Evolutionary conservation across 108 stramenopile species (phyloP).

Genomic region (Nitzschia sp.): DNA sequence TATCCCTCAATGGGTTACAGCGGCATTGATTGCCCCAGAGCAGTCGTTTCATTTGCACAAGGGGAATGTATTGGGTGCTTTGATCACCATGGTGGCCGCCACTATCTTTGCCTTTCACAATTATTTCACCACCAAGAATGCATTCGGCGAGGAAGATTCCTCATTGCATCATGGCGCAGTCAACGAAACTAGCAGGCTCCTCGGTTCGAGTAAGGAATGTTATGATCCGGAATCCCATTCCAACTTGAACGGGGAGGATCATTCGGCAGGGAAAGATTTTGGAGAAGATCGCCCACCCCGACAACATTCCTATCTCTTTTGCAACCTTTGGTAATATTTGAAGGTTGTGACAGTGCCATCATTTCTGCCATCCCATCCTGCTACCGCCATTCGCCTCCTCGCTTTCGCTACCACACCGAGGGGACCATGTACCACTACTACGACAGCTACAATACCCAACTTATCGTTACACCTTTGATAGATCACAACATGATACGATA

Average conservation of each 20-base stretch:
- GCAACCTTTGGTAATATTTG: not conserved
- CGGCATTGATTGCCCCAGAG: conserved; percentile 8
- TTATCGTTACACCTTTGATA: too few species aligned
- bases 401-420: too few species aligned
- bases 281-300: not conserved
- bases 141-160: too few species aligned
- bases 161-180: too few species aligned
- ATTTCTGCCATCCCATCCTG: too few species aligned
- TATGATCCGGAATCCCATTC: not conserved
- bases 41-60: conserved; percentile 6
- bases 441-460: too few species aligned
- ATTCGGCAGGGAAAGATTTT: not conserved
- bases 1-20: conserved; percentile 41
- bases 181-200: too few species aligned
- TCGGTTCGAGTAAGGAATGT: not conserved
- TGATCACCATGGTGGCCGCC: conserved; percentile 17
- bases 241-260: not conserved
- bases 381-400: too few species aligned
- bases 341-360: too few species aligned
- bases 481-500: too few species aligned
- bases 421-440: too few species aligned
- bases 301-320: not conserved
- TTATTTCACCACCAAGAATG: not conserved
- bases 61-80: conserved; percentile 11
- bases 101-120: conserved; percentile 14